Base-by-base conservation (phyloP, 257 asterid genomes). In the Catharanthus roseus region DNA sequence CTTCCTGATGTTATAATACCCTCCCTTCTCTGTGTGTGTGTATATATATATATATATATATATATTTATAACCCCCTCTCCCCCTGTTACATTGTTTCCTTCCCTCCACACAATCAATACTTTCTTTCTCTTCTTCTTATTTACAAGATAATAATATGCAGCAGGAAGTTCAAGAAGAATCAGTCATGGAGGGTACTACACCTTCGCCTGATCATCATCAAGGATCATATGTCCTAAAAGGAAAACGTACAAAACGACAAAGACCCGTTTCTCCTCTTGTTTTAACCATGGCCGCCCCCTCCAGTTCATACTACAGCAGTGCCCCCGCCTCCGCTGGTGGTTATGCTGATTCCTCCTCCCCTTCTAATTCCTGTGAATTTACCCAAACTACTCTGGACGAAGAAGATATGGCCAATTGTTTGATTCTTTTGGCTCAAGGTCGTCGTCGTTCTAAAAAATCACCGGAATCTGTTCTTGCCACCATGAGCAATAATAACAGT, bases 201-300 rank as follows among this genome's bases (percentile, higher is more conserved):
- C n/a, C n/a, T n/a, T n/a, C n/a, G n/a, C n/a, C n/a, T n/a, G n/a
- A n/a, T n/a, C n/a, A n/a, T n/a, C n/a, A n/a, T n/a, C n/a, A n/a
- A n/a, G n/a, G n/a, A 49, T 56, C 67, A 42, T 41, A 41, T 64
- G 31, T 85, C 81, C 77, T 85, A 67, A 90, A 86, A 80, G 84
- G 90, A 39, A 90, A 86, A 79, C 86, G 91, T 9, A 83, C 86
- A 68, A 93, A 89, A 83, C 78, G 95, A 60, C 87, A 87, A 1
- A 85, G 91, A n/a, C 81, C 82, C 8, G 1, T 78, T 1, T 86
- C 92, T 21, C 86, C 95, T 2, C 82, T 86, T 15, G 72, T 79
- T 3, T 36, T 87, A 45, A 78, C 90, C 78, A 82, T 83, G 82
- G 81, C 88, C 74, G 69, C 90, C 16, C 42, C 42, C 8, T 3